Percentiles rank a stretch among this genome's conserved stretches.
Conservation (phyloP, 2,329 filamentous ascomycete genomes). For the Trichoderma endophyticum region DNA sequence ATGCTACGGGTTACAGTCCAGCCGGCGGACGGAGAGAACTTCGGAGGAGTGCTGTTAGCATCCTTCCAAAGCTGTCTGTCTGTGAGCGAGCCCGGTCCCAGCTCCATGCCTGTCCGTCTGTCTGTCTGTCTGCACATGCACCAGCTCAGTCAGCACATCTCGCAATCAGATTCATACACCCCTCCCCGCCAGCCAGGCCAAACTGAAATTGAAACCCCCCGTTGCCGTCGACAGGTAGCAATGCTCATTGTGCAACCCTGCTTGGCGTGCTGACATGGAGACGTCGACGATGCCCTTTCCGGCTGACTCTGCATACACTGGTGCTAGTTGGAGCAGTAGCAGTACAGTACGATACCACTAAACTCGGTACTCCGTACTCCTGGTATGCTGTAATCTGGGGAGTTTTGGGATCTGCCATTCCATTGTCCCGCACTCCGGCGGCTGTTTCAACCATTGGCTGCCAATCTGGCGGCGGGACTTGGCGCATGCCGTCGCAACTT, state of each 20-base stretch:
- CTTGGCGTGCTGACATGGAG: neutral
- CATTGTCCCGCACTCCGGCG: neutral
- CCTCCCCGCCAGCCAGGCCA: neutral
- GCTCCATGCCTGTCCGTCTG: neutral
- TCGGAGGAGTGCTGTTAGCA: conserved; percentile 9
- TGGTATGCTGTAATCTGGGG: neutral
- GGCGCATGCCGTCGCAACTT: neutral
- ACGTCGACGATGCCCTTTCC: neutral
- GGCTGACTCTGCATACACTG: neutral
- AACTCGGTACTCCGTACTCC: neutral
- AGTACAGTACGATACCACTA: neutral
- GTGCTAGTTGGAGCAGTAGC: neutral
- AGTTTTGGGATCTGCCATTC: conserved; percentile 4
- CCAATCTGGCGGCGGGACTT: neutral
- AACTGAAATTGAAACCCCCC: neutral
- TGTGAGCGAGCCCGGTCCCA: neutral
- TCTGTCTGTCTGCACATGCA: neutral
- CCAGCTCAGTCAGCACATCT: conserved; percentile 6
- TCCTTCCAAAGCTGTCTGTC: neutral
- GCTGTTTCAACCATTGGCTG: conserved; percentile 13
- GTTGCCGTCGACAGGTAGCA: neutral
- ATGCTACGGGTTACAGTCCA: neutral
- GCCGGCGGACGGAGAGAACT: neutral
- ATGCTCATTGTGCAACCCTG: neutral
- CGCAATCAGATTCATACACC: neutral